Conservation (phyloP, 176 grass and related monocot species). For the Puya raimondii region DNA sequence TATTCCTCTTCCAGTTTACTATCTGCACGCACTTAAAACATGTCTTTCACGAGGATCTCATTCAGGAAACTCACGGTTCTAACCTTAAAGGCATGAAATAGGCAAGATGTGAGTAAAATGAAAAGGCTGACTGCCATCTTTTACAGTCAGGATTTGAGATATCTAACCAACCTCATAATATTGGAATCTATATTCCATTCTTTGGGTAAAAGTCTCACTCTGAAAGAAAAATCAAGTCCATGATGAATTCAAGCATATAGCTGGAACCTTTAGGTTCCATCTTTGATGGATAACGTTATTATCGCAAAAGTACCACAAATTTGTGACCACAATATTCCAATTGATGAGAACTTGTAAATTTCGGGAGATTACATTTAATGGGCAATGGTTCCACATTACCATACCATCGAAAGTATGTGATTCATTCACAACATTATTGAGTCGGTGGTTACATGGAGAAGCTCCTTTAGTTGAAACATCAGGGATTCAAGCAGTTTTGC, state of each 20-base stretch:
- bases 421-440: background rate
- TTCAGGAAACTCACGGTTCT: too few species aligned
- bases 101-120: background rate
- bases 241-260: background rate
- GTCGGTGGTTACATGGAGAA: background rate
- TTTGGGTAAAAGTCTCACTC: background rate
- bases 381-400: background rate
- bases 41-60: too few species aligned
- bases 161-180: background rate
- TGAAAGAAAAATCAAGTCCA: background rate
- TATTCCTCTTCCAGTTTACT: too few species aligned
- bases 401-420: background rate
- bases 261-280: background rate
- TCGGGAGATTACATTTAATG: background rate
- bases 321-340: background rate
- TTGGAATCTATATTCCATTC: background rate
- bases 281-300: background rate
- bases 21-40: too few species aligned
- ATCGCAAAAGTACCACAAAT: background rate
- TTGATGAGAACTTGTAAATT: background rate
- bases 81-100: background rate
- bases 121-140: background rate
- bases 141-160: background rate
- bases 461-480: background rate
- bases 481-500: background rate